Evolutionary conservation across 306 rosid genomes (phyloP).

Genomic region (Boehmeria nivea): DNA sequence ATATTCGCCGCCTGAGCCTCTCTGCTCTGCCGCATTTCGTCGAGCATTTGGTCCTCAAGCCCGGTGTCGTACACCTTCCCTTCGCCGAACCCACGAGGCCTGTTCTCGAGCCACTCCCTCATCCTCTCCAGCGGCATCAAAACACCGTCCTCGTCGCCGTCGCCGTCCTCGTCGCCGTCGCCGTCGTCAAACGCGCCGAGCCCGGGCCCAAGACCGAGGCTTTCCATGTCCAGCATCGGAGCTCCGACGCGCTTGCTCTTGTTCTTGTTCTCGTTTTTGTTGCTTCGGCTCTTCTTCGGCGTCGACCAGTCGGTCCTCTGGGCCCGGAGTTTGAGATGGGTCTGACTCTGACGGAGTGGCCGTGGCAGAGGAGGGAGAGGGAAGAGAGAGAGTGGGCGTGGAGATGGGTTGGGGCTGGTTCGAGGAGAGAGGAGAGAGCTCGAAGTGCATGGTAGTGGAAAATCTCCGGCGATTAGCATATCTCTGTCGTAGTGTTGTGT

Average conservation of each 20-base stretch:
- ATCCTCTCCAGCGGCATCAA: constrained; percentile 43
- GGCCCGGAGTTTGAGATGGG: not conserved
- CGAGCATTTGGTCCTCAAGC: constrained; percentile 76
- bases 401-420: not conserved
- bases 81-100: constrained; percentile 72
- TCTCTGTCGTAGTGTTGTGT: constrained; percentile 10
- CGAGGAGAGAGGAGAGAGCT: constrained; percentile 8
- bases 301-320: not conserved
- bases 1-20: constrained; percentile 49
- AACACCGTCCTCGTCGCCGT: constrained; percentile 33
- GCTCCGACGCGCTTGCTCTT: constrained; percentile 16
- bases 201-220: constrained; percentile 21
- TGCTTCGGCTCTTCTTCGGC: not conserved
- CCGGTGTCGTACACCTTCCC: constrained; percentile 73
- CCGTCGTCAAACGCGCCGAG: constrained; percentile 19
- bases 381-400: constrained; percentile 14
- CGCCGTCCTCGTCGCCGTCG: constrained; percentile 19
- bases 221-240: constrained; percentile 16
- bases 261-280: constrained; percentile 23
- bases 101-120: constrained; percentile 56
- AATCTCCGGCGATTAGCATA: constrained; percentile 32
- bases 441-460: constrained; percentile 30
- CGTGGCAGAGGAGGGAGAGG: constrained; percentile 9
- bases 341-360: too few species aligned
- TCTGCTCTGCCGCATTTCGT: constrained; percentile 53